Conservation (phyloP, 257 asterid genomes). For the Jacaranda mimosifolia region DNA sequence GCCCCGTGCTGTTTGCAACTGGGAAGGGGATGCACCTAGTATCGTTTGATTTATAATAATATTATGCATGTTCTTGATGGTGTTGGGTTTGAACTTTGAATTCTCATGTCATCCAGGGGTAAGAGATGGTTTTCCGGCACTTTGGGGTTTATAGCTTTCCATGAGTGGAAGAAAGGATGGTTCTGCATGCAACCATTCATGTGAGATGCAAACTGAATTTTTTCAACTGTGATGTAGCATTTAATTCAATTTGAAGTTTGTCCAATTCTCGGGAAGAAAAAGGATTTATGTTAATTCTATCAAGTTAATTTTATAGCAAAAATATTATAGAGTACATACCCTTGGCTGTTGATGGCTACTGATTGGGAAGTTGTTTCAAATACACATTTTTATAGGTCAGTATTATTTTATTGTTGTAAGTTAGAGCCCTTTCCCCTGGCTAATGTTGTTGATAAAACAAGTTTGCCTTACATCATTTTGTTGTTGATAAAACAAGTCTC, state of each 20-base stretch:
- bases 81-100: not conserved
- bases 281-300: conserved; percentile 8
- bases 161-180: conserved; percentile 11
- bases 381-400: conserved; percentile 28
- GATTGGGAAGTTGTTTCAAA: not conserved
- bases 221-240: conserved; percentile 35
- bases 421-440: not conserved
- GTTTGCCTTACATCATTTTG: too few relatives aligned
- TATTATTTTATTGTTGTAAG: conserved; percentile 26
- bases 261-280: conserved; percentile 10
- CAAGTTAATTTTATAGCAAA: not conserved
- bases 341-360: conserved; percentile 16
- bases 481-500: too few relatives aligned
- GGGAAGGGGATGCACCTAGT: conserved; percentile 98
- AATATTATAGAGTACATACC: conserved; percentile 24
- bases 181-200: conserved; percentile 3
- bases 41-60: conserved; percentile 62
- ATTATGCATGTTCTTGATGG: not conserved
- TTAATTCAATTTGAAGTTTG: conserved; percentile 20
- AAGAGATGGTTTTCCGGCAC: not conserved
- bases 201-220: conserved; percentile 35
- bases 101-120: not conserved
- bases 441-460: not conserved
- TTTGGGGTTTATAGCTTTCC: not conserved
- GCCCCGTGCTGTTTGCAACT: conserved; percentile 82